Percentiles rank a stretch among this genome's conserved stretches.
Evolutionary conservation across 2,329 filamentous ascomycete species (phyloP).

Genomic region (Colletotrichum paranaense): DNA sequence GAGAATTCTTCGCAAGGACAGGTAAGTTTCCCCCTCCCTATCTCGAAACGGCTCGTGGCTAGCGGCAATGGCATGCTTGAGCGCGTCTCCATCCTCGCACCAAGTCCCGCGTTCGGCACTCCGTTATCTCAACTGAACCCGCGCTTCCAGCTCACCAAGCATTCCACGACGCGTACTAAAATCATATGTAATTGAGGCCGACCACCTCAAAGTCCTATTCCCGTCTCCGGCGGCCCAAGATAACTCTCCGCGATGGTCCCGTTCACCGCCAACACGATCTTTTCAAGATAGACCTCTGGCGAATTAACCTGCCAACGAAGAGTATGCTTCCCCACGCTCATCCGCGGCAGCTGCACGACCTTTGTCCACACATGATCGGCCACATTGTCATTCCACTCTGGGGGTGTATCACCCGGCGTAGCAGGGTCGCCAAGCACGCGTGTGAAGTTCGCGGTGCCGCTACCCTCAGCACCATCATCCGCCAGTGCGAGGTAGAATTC

Average conservation of each 20-base stretch:
- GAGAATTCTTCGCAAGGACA: not conserved
- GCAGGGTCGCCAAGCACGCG: conserved; percentile 51
- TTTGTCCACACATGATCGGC: conserved; percentile 59
- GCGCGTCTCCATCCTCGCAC: not conserved
- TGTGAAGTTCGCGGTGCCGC: conserved; percentile 42
- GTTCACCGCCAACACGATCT: conserved; percentile 42
- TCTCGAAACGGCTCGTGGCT: not conserved
- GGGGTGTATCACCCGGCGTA: conserved; percentile 53
- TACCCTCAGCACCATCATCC: conserved; percentile 40
- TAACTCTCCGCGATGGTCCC: conserved; percentile 40
- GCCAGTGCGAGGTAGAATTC: conserved; percentile 58
- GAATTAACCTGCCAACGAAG: conserved; percentile 43
- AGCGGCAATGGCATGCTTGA: not conserved
- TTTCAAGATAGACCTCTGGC: conserved; percentile 47
- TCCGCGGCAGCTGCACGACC: conserved; percentile 37
- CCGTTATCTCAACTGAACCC: not conserved
- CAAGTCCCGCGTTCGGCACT: not conserved
- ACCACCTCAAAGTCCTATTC: not conserved
- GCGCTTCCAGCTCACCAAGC: not conserved
- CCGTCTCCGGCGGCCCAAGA: conserved; percentile 44
- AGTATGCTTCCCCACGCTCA: conserved; percentile 40
- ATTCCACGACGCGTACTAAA: not conserved
- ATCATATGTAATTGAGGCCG: not conserved
- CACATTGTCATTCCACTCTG: conserved; percentile 58
- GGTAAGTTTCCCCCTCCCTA: not conserved